A percentile compares a stretch with the other conserved stretches of the same genome.
Evolutionary conservation across 352 stramenopile genomes (phyloP).

Genomic region (Peronosclerospora sorghi): DNA sequence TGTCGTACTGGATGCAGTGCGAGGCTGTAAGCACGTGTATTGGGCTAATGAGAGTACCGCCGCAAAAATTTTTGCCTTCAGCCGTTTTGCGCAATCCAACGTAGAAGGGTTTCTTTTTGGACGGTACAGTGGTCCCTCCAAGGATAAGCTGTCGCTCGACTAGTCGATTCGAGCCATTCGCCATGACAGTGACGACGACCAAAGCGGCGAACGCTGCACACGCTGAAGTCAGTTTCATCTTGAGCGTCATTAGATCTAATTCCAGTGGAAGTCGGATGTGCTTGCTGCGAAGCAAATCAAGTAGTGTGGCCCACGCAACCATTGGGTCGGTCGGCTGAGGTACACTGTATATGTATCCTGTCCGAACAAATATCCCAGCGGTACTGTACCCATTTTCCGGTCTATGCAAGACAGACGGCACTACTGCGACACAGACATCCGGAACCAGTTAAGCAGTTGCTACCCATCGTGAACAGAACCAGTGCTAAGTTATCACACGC

Average conservation of each 20-base stretch:
- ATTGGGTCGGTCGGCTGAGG: too few species aligned
- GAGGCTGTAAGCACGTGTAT: constrained; percentile 29
- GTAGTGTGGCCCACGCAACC: too few species aligned
- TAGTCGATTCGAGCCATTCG: constrained; percentile 1
- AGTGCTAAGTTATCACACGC: too few species aligned
- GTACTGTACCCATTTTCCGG: too few species aligned
- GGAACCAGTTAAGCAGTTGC: too few species aligned
- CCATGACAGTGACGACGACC: not conserved
- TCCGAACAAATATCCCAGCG: too few species aligned
- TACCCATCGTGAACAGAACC: too few species aligned
- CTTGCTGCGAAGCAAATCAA: too few species aligned
- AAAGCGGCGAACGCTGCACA: constrained; percentile 11
- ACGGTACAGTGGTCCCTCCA: constrained; percentile 27
- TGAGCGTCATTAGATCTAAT: constrained; percentile 1
- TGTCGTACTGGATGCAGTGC: constrained; percentile 29
- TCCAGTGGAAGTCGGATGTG: too few species aligned
- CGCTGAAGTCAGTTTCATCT: constrained; percentile 16
- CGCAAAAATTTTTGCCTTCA: constrained; percentile 22
- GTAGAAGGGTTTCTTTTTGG: constrained; percentile 30
- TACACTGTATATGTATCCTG: too few species aligned
- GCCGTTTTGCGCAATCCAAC: constrained; percentile 14
- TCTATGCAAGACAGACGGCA: too few species aligned
- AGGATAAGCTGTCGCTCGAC: constrained; percentile 32
- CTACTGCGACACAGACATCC: too few species aligned
- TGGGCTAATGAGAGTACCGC: constrained; percentile 35